Evolutionary conservation across 768 basidiomycete genomes (phyloP).

Genomic region (Boletus pseudopeckii): DNA sequence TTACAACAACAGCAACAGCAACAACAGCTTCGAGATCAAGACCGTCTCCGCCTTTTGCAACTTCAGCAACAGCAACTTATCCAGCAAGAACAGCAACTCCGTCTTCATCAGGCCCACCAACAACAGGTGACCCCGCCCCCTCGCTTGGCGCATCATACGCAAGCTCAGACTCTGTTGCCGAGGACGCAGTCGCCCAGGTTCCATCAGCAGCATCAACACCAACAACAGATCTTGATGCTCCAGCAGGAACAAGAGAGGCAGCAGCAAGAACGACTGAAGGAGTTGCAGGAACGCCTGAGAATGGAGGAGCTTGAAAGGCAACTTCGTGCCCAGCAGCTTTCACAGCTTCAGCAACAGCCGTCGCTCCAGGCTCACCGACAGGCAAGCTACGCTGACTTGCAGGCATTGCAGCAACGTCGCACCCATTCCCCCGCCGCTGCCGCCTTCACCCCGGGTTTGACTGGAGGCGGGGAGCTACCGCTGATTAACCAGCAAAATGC

Average conservation of each 20-base stretch:
- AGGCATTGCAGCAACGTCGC: constrained; percentile 47
- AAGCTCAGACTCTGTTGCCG: constrained; percentile 33
- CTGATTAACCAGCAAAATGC: constrained; percentile 50
- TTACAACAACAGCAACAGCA: constrained; percentile 39
- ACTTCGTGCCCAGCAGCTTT: constrained; percentile 50
- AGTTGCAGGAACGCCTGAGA: constrained; percentile 61
- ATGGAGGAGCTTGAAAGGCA: constrained; percentile 67
- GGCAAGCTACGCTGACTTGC: constrained; percentile 47
- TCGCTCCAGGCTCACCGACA: constrained; percentile 37
- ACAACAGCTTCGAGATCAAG: constrained; percentile 39
- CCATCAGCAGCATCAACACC: constrained; percentile 70
- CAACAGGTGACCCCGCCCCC: constrained; percentile 59
- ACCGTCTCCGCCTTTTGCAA: constrained; percentile 39
- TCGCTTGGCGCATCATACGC: constrained; percentile 51
- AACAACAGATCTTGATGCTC: constrained; percentile 63
- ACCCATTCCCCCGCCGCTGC: constrained; percentile 47
- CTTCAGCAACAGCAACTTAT: constrained; percentile 42
- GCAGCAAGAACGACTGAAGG: constrained; percentile 52
- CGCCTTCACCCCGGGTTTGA: constrained; percentile 25
- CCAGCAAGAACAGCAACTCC: constrained; percentile 34
- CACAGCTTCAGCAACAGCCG: constrained; percentile 42
- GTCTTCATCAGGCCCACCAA: constrained; percentile 38
- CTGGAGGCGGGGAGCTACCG: constrained; percentile 30
- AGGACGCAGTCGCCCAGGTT: constrained; percentile 78
- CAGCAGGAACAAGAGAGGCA: constrained; percentile 67